Base-by-base conservation (phyloP, 768 basidiomycete species). In the Mycena vitilis region DNA sequence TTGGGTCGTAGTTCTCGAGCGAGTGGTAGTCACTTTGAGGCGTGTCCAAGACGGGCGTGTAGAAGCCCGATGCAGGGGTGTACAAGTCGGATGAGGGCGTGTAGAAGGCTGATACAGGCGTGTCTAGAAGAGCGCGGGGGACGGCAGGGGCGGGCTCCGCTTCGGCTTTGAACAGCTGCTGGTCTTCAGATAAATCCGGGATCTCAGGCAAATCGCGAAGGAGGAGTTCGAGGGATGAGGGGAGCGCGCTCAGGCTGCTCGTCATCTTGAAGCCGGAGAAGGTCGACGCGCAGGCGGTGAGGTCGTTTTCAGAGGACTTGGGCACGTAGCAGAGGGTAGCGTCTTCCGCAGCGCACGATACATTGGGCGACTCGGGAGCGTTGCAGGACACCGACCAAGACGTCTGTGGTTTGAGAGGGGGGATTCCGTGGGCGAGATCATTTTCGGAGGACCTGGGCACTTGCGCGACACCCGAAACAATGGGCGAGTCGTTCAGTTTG, bases 11-110 rank as follows among this genome's bases (percentile, higher is more conserved):
- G 22, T 72, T 67, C 4, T 18, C 60, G 34, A 65, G 36, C 18
- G 71, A 69, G 47, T 65, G 63, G 53, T 72, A 72, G 44, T 72
- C 71, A 40, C 71, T 72, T 60, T 58, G 71, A 34, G 71, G 67
- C 12, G 66, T 71, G 34, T 71, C 56, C 38, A 58, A 51, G 3
- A 23, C 13, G 25, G 57, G 62, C n/a, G 53, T 68, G 20, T 55
- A 22, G 30, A 36, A 60, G 36, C 34, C 38, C 7, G 8, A 40
- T 10, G 48, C 37, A 30, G 30, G 30, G 30, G 30, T 30, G 30
- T 30, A 30, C 30, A 30, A 30, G 30, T 30, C 30, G 30, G 30
- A 30, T 30, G 30, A 2, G 30, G 30, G 30, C 3, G 30, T 30
- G 30, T 30, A 30, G 30, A 30, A 30, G 30, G 5, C 30, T 5